Evolutionary conservation across 805 yeast species (phyloP).

Genomic region (Candida nitratophila): DNA sequence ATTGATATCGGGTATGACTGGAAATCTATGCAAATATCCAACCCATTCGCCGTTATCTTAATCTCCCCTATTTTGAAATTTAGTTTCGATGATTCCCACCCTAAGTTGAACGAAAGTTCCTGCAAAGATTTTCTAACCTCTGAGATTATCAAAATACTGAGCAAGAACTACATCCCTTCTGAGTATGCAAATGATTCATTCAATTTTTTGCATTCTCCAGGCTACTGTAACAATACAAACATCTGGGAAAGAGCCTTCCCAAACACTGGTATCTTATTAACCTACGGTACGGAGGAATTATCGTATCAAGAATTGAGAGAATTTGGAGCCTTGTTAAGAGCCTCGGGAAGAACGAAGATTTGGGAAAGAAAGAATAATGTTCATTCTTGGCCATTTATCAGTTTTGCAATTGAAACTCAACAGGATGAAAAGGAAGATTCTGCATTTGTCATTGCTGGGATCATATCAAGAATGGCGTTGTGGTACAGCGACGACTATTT

Average conservation of each 20-base stretch:
- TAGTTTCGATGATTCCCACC: constrained; percentile 7
- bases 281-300: constrained; percentile 38
- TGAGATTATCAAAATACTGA: constrained; percentile 9
- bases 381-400: constrained; percentile 44
- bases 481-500: constrained; percentile 30
- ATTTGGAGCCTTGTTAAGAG: constrained; percentile 20
- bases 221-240: constrained; percentile 19
- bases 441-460: constrained; percentile 29
- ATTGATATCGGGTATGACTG: background rate
- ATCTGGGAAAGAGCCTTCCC: constrained; percentile 39
- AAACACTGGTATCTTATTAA: constrained; percentile 30
- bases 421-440: constrained; percentile 38
- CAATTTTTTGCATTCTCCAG: constrained; percentile 27
- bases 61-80: constrained; percentile 23
- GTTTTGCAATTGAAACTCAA: constrained; percentile 32
- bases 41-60: constrained; percentile 18
- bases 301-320: constrained; percentile 30
- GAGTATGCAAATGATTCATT: constrained; percentile 4
- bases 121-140: constrained; percentile 14
- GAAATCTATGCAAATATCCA: constrained; percentile 4
- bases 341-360: constrained; percentile 24
- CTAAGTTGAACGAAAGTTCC: constrained; percentile 6
- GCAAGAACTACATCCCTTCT: constrained; percentile 7
- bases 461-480: constrained; percentile 36
- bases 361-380: constrained; percentile 27